phyloP scores from a whole-genome alignment of 2,329 filamentous ascomycete species.

The Zasmidium angulare region DNA sequence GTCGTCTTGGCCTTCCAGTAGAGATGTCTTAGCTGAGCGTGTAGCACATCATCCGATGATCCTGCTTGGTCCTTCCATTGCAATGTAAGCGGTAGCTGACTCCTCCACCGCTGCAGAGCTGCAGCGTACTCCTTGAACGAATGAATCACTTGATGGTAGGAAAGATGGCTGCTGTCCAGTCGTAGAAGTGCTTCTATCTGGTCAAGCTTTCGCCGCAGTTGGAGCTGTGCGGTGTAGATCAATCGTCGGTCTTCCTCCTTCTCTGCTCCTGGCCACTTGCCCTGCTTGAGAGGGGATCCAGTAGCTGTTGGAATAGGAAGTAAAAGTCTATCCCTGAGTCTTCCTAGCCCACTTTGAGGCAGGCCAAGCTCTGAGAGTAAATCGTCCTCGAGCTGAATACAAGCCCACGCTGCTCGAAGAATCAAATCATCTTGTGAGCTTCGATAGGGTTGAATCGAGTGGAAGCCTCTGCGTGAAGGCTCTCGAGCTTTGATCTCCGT shows the following conservation, averaged over 20 bases:
- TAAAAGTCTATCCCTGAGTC: conserved; percentile 59
- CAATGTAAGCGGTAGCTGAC: conserved; percentile 51
- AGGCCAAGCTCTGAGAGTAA: conserved; percentile 76
- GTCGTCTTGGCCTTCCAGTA: conserved; percentile 89
- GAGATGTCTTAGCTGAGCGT: conserved; percentile 82
- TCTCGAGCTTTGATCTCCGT: conserved; percentile 13
- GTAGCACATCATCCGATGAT: conserved; percentile 71
- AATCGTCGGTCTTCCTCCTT: neutral
- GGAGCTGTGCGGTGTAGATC: conserved; percentile 57
- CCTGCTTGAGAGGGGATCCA: neutral
- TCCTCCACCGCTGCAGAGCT: conserved; percentile 51
- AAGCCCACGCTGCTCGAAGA: conserved; percentile 80
- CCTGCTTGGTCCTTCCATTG: conserved; percentile 65
- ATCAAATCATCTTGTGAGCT: conserved; percentile 37
- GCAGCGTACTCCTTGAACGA: conserved; percentile 24
- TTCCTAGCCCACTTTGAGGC: conserved; percentile 58
- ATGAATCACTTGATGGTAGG: neutral
- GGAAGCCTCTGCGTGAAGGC: neutral
- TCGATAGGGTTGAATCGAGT: neutral
- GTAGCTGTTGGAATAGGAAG: conserved; percentile 58
- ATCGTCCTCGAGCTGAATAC: conserved; percentile 86
- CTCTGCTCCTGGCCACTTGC: conserved; percentile 29
- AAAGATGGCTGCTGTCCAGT: neutral
- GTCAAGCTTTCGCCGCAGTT: conserved; percentile 43
- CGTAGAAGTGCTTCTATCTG: neutral